Evolutionary conservation across 306 rosid species (phyloP), one percentile per base, ranked within the genome.

Genomic region (Sicyos edulis): DNA sequence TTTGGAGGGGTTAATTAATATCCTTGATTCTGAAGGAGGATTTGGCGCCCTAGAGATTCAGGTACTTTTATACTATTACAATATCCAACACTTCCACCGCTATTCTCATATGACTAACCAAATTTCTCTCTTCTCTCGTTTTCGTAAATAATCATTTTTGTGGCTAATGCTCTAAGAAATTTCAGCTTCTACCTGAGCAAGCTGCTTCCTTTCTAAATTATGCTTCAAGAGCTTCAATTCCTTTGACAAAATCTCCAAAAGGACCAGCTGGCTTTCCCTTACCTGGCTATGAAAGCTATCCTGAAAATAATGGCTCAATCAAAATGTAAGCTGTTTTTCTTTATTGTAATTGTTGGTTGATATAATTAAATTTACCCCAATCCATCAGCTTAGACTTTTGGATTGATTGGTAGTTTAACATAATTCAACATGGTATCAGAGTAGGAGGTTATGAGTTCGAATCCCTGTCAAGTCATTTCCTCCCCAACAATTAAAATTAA

Each of bases 21-120:
- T 93, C 80, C 96, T 93, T 67, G 97, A 93, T 78, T 93, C 98
- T 26, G 98, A 93, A 86, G 98, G 98, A 80, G 98, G 98, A 86
- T 88, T 88, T 80, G 98, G 98, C 50, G 98, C 98, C 68, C 82
- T 93, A 42, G 98, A 91, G 85, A 91, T 73, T 67, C 98, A 93
- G 96, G 98, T 93, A 77, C 61, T 79, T 67, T 71, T 56, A 68
- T 54, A 62, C 72, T 70, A 65, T 24, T 52, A 78, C 57, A 54
- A 47, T 24, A 32, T 42, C 7, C 3, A 64, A 42, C 71, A 44
- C 34, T 19, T n/a, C 8, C 13, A 50, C 42, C 55, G 47, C 40
- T 11, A 20, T 47, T 67, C 32, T 65, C 29, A 42, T 65, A 17
- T 10, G 71, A 13, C 26, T 65, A 42, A 16, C 16, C 10, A 4